Conservation (phyloP, 129 eudicot species). For the Kitagawia praeruptora region DNA sequence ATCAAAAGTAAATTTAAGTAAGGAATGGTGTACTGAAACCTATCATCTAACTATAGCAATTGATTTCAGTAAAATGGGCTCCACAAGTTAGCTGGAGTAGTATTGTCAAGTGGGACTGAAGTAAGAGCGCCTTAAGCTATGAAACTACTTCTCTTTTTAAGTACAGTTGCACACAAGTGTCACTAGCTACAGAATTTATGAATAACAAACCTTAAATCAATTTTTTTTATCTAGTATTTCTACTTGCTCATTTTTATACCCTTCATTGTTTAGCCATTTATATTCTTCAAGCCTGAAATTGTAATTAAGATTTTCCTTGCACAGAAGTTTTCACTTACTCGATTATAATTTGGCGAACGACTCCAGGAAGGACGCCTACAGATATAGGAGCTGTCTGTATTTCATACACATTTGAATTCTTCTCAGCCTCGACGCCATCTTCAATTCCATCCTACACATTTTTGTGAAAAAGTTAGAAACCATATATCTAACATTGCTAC, state of each 20-base stretch:
- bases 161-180: not conserved
- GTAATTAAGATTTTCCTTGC: not conserved
- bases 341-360: constrained; percentile 59
- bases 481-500: not conserved
- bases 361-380: constrained; percentile 92
- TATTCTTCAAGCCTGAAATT: not conserved
- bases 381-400: constrained; percentile 74
- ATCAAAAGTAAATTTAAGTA: not conserved
- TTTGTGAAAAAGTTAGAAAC: not conserved
- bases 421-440: constrained; percentile 10
- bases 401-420: constrained; percentile 14
- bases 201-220: not conserved
- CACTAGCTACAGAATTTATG: not conserved
- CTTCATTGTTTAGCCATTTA: not conserved
- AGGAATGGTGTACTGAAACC: not conserved
- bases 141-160: not conserved
- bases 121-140: not conserved
- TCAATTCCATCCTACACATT: constrained; percentile 39
- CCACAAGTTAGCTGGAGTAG: not conserved
- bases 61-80: not conserved
- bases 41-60: not conserved
- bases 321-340: constrained; percentile 40
- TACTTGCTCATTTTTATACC: not conserved
- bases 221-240: not conserved
- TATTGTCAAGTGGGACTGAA: not conserved